Evolutionary conservation across 139 green algal genomes (phyloP), one percentile per base, ranked within the genome.

Genomic region (Coelastrella sp.): DNA sequence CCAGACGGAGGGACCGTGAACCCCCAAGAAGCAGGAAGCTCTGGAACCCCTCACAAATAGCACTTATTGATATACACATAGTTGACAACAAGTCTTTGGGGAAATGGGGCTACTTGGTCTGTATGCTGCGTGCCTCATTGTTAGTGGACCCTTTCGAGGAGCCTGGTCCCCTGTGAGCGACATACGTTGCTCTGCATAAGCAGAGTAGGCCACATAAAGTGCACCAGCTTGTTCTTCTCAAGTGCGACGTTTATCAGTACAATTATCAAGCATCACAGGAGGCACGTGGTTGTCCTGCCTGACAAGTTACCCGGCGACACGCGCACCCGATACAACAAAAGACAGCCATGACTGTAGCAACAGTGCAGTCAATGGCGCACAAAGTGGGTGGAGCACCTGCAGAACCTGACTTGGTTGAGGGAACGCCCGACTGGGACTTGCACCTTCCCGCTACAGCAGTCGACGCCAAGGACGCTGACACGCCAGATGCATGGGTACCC

Each of bases 401-500:
- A 35, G 80, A 86, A 67, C 27, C 35, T 2, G 21, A 53, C 7
- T 51, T 86, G 23, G 34, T 86, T 5, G 50, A 41, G 23, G 67
- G 67, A 13, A 72, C 45, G 27, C 37, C 60, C 25, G 67, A 86
- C 23, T 86, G 80, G 80, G 80, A 67, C 27, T 35, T 73, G 48
- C 80, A 86, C 25, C n/a, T 86, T n/a, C 80, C 80, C 7, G 80
- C 80, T 7, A 67, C 82, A 7, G 40, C 57, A 6, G 57, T 96
- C 25, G 94, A 97, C 83, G 63, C 82, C 2, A 91, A 90, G 57
- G 94, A 97, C 41, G 86, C 79, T 17, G 89, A 89, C 53, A 98
- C 94, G 19, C 92, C 93, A 34, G 94, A 98, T 72, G 74, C 84
- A 60, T 99, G 96, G 96, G 84, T 99, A 0, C 90, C 90, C 3